phyloP scores from a whole-genome alignment of 2,329 filamentous ascomycete species.

The Colletotrichum cereale region DNA sequence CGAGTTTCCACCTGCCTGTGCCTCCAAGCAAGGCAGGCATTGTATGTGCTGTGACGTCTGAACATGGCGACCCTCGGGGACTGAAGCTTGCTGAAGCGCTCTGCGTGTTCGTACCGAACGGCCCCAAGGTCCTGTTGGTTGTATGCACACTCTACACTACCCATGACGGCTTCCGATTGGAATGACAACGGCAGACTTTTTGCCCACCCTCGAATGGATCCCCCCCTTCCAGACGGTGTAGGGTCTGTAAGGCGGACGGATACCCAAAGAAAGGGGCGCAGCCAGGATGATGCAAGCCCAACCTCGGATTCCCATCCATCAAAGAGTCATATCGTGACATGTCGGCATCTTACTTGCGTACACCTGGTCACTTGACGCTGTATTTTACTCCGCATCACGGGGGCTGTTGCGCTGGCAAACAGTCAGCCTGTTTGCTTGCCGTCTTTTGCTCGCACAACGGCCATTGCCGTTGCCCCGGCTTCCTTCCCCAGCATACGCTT shows the following conservation, averaged over 20 bases:
- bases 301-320: conserved; percentile 21
- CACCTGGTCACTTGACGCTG: conserved; percentile 37
- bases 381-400: conserved; percentile 35
- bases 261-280: conserved; percentile 23
- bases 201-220: background rate
- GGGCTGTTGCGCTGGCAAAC: conserved; percentile 37
- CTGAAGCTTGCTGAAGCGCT: conserved; percentile 34
- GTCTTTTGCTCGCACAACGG: conserved; percentile 17
- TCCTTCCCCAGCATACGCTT: conserved; percentile 10
- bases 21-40: background rate
- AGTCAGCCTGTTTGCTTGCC: conserved; percentile 33
- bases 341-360: conserved; percentile 39
- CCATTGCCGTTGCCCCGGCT: conserved; percentile 28
- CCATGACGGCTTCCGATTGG: conserved; percentile 31
- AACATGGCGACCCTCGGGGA: conserved; percentile 29
- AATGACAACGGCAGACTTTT: conserved; percentile 22
- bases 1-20: conserved; percentile 27
- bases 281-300: conserved; percentile 28
- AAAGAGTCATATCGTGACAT: conserved; percentile 40
- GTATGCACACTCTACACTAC: conserved; percentile 20
- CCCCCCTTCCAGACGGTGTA: conserved; percentile 10
- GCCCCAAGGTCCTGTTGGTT: conserved; percentile 23
- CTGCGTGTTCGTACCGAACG: conserved; percentile 4
- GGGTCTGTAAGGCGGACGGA: conserved; percentile 18
- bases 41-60: conserved; percentile 38